A percentile compares a stretch with the other conserved stretches of the same genome.
Conservation (phyloP, 139 green algal species). For the Gonium pectorale region DNA sequence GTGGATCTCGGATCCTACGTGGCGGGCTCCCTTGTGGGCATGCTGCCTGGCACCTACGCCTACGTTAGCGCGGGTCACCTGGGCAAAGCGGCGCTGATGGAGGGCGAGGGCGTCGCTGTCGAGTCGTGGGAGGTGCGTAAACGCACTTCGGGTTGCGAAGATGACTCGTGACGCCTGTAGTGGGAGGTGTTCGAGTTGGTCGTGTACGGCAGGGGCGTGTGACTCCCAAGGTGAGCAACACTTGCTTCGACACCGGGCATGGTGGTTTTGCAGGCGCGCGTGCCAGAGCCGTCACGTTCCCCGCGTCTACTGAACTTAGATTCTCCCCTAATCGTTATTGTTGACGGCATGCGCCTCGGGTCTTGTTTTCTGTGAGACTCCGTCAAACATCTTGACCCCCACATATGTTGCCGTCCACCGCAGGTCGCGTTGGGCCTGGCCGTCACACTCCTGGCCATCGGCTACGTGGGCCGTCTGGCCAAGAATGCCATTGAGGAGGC, state of each 20-base stretch:
- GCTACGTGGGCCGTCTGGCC: slow-evolving; percentile 79
- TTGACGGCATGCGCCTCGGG: too few relatives aligned
- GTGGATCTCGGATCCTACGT: slow-evolving; percentile 89
- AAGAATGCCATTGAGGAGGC: slow-evolving; percentile 78
- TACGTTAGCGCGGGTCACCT: slow-evolving; percentile 84
- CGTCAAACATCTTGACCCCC: not conserved
- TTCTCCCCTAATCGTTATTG: too few relatives aligned
- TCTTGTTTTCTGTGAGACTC: not conserved
- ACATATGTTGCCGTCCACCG: not conserved
- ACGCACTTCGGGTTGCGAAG: too few relatives aligned
- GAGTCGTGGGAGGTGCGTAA: slow-evolving; percentile 60
- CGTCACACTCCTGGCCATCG: slow-evolving; percentile 68
- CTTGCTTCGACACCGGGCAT: too few relatives aligned
- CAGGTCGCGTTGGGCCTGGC: slow-evolving; percentile 77
- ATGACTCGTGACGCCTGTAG: too few relatives aligned
- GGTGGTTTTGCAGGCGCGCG: too few relatives aligned
- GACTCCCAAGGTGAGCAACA: too few relatives aligned
- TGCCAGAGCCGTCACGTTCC: too few relatives aligned
- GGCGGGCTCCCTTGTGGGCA: slow-evolving; percentile 86
- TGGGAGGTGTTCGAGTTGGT: too few relatives aligned
- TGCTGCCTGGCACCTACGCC: slow-evolving; percentile 94
- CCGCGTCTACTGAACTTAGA: too few relatives aligned
- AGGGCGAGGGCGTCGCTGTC: slow-evolving; percentile 61
- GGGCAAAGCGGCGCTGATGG: slow-evolving; percentile 66
- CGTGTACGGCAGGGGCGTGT: too few relatives aligned